Base-by-base conservation (phyloP, 2,329 filamentous ascomycete species). In the Aspergillus tanneri region DNA sequence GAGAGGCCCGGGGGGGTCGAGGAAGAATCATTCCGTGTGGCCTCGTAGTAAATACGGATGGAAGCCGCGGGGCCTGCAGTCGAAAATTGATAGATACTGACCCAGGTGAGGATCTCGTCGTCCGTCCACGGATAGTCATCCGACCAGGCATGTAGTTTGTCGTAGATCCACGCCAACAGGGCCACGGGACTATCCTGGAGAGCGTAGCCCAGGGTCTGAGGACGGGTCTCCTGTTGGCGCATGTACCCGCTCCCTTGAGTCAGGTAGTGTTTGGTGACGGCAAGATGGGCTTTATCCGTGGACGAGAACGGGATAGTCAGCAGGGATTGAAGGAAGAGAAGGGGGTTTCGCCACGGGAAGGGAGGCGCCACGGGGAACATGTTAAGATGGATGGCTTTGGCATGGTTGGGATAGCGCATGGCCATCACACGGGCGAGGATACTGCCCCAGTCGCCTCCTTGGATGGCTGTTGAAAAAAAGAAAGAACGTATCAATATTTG, bases 121-220 rank as follows among this genome's bases (percentile, higher is more conserved):
- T 89, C 84, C 0, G 81, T 85, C 87, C 87, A 91, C 0, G 79
- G 72, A 60, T 90, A 90, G 1, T 58, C 59, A 58, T 91, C 87
- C 0, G 83, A 84, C 88, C 87, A 92, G 57, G 87, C 84, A 56
- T 85, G 81, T 28, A 92, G 70, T 64, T 92, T 92, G 69, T 92
- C 88, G 56, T 87, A 87, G 25, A 92, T 83, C 88, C 88, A 93
- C 0, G 86, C 81, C 1, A 92, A 73, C 3, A 90, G 70, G 0
- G 79, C 86, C 0, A 88, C 79, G 0, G 88, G 88, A 5, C 79
- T 84, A 62, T 90, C 87, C 0, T 80, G 76, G 3, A 91, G 73
- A 0, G 76, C 82, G 59, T 88, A 88, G 0, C 84, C 84, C 0
- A 91, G 62, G 0, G 88, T 92, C 43, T 88, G 82, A 0, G 88